A percentile compares a stretch with the other conserved stretches of the same genome.
Conservation (phyloP, 257 asterid species). For the Solanum raphanifolium region DNA sequence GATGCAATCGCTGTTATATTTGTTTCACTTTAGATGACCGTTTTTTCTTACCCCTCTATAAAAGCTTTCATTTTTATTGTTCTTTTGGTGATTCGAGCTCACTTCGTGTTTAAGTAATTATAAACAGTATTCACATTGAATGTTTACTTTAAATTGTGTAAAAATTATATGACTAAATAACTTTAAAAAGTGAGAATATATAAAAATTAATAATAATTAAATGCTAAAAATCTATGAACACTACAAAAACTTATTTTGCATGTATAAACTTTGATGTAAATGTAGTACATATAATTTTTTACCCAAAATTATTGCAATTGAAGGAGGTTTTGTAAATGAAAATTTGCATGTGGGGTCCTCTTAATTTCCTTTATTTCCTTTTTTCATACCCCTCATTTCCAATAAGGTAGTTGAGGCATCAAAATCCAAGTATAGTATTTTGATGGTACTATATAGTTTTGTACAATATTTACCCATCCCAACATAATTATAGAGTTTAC, state of each 20-base stretch:
- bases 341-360: conserved; percentile 30
- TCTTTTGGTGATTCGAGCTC: neutral
- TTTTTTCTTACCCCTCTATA: no score
- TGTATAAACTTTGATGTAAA: neutral
- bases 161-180: neutral
- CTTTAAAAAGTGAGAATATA: neutral
- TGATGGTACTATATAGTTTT: neutral
- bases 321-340: conserved; percentile 1
- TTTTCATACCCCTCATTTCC: neutral
- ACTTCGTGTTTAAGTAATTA: no score
- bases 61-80: neutral
- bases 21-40: neutral
- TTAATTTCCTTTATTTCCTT: conserved; percentile 3
- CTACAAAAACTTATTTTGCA: neutral
- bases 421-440: neutral
- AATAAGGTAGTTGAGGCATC: conserved; percentile 23
- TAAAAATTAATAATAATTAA: no score
- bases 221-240: neutral
- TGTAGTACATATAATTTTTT: neutral
- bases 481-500: conserved; percentile 18
- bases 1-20: neutral
- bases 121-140: no score
- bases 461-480: conserved; percentile 11
- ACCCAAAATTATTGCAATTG: neutral
- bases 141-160: neutral